phyloP scores from a whole-genome alignment of 225 moss, liverwort and hornwort species.

The Ulota crispa region DNA sequence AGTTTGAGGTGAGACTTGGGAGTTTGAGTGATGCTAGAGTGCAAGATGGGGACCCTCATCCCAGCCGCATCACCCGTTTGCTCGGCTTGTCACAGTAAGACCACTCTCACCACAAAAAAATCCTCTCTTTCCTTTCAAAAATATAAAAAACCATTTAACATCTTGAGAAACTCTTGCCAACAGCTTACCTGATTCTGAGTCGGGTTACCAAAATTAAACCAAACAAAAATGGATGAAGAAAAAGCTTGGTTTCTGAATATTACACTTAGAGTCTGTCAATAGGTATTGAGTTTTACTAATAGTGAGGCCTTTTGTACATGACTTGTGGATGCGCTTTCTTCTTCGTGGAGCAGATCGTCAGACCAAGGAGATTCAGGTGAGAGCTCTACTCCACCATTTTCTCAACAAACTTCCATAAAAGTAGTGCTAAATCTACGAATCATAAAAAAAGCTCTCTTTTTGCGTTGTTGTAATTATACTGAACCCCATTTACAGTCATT shows the following conservation, averaged over 20 bases:
- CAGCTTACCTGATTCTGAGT: too few species aligned
- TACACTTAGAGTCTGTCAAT: neutral
- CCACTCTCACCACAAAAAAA: neutral
- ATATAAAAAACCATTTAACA: neutral
- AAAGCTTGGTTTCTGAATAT: neutral
- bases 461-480: too few species aligned
- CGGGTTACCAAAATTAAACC: too few species aligned
- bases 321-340: constrained; percentile 24
- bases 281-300: neutral
- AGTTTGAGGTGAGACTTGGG: constrained; percentile 89
- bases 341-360: constrained; percentile 66
- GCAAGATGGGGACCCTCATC: constrained; percentile 86
- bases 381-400: neutral
- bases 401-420: neutral
- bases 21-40: constrained; percentile 88
- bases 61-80: constrained; percentile 88
- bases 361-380: constrained; percentile 90
- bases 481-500: too few species aligned
- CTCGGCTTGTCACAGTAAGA: constrained; percentile 87
- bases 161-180: too few species aligned
- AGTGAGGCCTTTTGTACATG: constrained; percentile 4
- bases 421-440: too few species aligned
- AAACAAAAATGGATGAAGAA: too few species aligned
- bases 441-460: too few species aligned
- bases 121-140: too few species aligned